phyloP scores from a whole-genome alignment of 2,329 filamentous ascomycete genomes.

The Alternaria viburni region DNA sequence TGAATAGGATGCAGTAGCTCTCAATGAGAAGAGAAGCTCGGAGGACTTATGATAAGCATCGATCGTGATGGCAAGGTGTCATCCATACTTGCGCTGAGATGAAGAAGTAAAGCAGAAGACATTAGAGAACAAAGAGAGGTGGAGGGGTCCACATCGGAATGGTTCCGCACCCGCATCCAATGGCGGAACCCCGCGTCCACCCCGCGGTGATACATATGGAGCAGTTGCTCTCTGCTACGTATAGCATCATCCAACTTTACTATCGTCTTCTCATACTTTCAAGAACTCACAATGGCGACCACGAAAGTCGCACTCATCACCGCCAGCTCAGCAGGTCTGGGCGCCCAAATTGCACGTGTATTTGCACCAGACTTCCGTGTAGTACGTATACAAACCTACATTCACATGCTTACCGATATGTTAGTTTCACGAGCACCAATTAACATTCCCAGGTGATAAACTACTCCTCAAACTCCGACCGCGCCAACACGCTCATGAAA shows the following conservation, averaged over 20 bases:
- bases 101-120: background rate
- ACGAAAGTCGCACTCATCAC: slow-evolving; percentile 57
- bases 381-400: slow-evolving; percentile 36
- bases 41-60: too few species aligned
- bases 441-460: slow-evolving; percentile 51
- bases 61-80: too few species aligned
- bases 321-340: slow-evolving; percentile 56
- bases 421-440: too few species aligned
- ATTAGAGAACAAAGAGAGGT: background rate
- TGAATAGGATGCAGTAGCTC: too few species aligned
- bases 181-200: slow-evolving; percentile 8
- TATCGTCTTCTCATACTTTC: too few species aligned
- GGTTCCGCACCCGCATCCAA: slow-evolving; percentile 1
- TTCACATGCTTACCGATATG: too few species aligned
- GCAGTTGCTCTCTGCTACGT: too few species aligned
- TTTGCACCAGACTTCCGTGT: slow-evolving; percentile 56
- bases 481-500: slow-evolving; percentile 49
- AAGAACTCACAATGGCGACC: slow-evolving; percentile 34
- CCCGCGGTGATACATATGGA: background rate
- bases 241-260: too few species aligned
- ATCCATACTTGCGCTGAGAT: too few species aligned
- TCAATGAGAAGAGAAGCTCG: too few species aligned
- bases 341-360: slow-evolving; percentile 55
- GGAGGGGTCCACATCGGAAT: background rate
- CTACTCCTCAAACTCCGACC: slow-evolving; percentile 53